Evolutionary conservation across 768 basidiomycete genomes (phyloP), one percentile per base, ranked within the genome.

Genomic region (Chalciporus chontae): DNA sequence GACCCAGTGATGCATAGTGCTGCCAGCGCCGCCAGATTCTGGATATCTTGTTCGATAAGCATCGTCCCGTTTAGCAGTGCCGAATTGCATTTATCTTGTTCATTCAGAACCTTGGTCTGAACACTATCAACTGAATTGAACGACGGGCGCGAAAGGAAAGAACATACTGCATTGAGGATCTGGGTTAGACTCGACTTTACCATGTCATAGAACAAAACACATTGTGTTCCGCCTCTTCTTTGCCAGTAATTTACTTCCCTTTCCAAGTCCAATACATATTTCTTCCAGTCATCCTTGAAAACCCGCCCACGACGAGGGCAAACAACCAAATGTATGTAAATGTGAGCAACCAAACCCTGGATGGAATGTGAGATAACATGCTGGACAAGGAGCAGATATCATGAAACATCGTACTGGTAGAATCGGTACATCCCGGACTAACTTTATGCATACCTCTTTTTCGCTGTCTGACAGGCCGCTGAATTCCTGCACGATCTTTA

Each of bases 271-370:
- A 38, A 38, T 42, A 50, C 32, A 19, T 4, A 4, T 21, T 21
- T 4, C 2, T 2, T 21, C 21, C 57, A 59, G 37, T 55, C 46
- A 13, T 52, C 51, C 13, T 14, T 36, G 4, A 3, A 42, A 43
- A 51, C 1, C 61, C 43, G 55, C 36, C 55, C 19, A 21, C 45
- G 52, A 27, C 64, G 21, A 21, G 21, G 21, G 21, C 21, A 66
- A 36, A 18, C 7, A 8, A 55, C 23, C 18, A 66, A 26, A 44
- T 66, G 66, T 4, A 64, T 66, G 26, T 61, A 66, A 3, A 55
- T 53, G 37, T 68, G 64, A 23, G 64, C 66, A 9, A 66, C 56
- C 43, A 66, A 37, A 40, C 61, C 64, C 29, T 31, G 13, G 3
- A 13, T 4, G 10, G 10, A 31, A 9, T 9, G 10, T 31, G 29